Evolutionary conservation across 2,329 filamentous ascomycete species (phyloP).

Genomic region (Colletotrichum sojae): DNA sequence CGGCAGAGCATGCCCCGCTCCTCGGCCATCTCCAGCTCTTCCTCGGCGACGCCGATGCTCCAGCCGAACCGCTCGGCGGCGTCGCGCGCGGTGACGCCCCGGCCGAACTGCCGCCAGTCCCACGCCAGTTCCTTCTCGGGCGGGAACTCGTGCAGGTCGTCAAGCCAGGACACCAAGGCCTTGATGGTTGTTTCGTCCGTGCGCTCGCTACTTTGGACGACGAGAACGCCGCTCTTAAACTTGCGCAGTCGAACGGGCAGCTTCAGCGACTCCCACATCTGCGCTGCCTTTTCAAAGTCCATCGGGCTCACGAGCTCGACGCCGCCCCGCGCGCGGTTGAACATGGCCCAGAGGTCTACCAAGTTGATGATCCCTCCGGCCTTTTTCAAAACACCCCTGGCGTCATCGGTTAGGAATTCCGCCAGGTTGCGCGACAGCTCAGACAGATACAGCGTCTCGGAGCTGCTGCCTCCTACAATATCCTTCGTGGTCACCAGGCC

Average conservation of each 20-base stretch:
- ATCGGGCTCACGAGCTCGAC: conserved; percentile 93
- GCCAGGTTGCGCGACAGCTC: conserved; percentile 88
- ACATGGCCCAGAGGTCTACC: conserved; percentile 93
- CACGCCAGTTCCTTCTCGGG: conserved; percentile 76
- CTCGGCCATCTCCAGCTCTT: conserved; percentile 98
- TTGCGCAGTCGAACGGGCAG: conserved; percentile 88
- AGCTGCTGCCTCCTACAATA: conserved; percentile 81
- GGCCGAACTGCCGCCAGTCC: conserved; percentile 84
- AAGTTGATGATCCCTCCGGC: conserved; percentile 91
- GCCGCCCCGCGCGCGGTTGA: conserved; percentile 92
- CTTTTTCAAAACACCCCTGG: conserved; percentile 80
- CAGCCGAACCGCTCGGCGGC: conserved; percentile 92
- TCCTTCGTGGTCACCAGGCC: conserved; percentile 96
- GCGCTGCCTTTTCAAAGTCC: conserved; percentile 92
- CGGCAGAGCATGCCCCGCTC: conserved; percentile 89
- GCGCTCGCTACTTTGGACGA: conserved; percentile 89
- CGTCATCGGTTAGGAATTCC: conserved; percentile 90
- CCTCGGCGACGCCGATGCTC: conserved; percentile 95
- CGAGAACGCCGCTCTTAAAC: conserved; percentile 94
- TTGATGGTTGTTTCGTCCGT: conserved; percentile 92
- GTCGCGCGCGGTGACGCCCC: conserved; percentile 91
- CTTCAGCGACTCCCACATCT: conserved; percentile 88
- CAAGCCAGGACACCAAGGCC: conserved; percentile 82
- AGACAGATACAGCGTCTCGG: conserved; percentile 90
- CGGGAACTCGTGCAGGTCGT: conserved; percentile 77